A percentile compares a stretch with the other conserved stretches of the same genome.
Evolutionary conservation across 2,329 filamentous ascomycete species (phyloP).

Genomic region (Neoarthrinium moseri): DNA sequence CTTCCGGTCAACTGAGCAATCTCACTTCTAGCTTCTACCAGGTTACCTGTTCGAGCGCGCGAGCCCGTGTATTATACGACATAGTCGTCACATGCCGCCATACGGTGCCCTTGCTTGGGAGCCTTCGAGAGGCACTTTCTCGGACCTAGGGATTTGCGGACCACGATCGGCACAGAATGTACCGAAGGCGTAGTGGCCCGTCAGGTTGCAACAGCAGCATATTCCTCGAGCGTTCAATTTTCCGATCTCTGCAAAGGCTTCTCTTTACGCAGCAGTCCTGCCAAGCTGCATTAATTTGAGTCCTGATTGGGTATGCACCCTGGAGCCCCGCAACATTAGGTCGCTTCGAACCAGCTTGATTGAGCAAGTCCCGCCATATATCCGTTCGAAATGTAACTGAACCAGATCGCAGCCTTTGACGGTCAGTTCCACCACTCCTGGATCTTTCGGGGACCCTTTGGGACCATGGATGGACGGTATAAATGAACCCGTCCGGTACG

Average conservation of each 20-base stretch:
- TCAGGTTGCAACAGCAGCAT: not conserved
- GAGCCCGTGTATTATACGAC: no score
- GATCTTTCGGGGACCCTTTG: not conserved
- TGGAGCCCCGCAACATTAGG: conserved; percentile 4
- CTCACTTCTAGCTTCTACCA: not conserved
- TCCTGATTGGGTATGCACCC: not conserved
- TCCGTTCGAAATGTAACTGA: not conserved
- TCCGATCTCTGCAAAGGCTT: not conserved
- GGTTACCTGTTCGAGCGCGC: not conserved
- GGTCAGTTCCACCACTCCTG: no score
- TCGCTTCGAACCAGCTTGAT: not conserved
- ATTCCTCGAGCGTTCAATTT: not conserved
- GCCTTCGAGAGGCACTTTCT: not conserved
- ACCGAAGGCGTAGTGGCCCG: not conserved
- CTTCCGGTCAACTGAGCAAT: not conserved
- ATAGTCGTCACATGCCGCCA: no score
- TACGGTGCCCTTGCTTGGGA: not conserved
- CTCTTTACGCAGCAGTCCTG: not conserved
- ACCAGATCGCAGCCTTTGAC: not conserved
- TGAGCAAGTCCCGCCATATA: not conserved
- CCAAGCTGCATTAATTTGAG: conserved; percentile 1
- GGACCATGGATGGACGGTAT: not conserved
- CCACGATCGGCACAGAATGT: not conserved
- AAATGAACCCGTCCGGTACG: not conserved
- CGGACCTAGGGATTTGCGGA: no score